Conservation (phyloP, 345 rosid species). For the Combretum micranthum region DNA sequence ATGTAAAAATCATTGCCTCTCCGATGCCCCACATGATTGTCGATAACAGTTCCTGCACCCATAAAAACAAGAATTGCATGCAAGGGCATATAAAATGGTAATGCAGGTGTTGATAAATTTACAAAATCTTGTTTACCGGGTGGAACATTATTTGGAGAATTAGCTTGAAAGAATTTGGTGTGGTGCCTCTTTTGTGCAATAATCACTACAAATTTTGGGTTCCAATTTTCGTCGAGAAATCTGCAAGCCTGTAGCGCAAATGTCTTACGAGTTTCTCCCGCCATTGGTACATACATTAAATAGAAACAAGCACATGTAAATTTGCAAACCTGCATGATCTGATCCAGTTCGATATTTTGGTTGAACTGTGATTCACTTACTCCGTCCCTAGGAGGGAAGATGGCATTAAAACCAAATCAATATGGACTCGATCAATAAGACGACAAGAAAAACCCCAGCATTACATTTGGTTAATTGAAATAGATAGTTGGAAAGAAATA, state of each 20-base stretch:
- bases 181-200: constrained; percentile 32
- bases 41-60: constrained; percentile 31
- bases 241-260: constrained; percentile 21
- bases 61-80: background rate
- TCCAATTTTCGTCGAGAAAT: constrained; percentile 17
- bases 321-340: constrained; percentile 59
- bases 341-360: constrained; percentile 78
- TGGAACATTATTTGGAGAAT: constrained; percentile 25
- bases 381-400: constrained; percentile 67
- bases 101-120: background rate
- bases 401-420: no score
- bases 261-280: background rate
- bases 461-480: no score
- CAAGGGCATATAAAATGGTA: background rate
- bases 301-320: constrained; percentile 7
- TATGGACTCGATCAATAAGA: background rate
- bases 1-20: constrained; percentile 31
- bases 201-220: constrained; percentile 23
- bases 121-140: constrained; percentile 14
- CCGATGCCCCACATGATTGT: constrained; percentile 32
- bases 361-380: constrained; percentile 90
- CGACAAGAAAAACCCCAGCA: background rate
- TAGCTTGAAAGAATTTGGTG: constrained; percentile 23
- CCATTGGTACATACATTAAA: background rate
- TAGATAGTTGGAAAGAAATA: no score